These are phyloP conservation scores for Monilinia fructicola DNA, from an alignment of 2,329 filamentous ascomycete species.

Conservation along the genomic window DNA sequence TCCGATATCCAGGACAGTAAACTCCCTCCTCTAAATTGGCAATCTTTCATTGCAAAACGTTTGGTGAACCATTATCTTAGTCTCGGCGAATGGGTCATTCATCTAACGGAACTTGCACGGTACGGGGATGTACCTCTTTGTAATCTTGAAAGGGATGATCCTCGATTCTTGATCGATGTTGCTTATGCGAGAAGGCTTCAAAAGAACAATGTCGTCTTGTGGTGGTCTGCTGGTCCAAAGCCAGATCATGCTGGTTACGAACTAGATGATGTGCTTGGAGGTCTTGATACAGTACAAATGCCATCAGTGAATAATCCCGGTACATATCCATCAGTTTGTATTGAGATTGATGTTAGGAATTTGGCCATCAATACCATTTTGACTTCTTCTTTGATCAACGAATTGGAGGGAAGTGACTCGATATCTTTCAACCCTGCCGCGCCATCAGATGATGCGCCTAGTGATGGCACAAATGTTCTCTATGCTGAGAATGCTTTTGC, in stretches of 20 bases:
- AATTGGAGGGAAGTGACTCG: conserved; percentile 86
- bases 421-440: conserved; percentile 79
- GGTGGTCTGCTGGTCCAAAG: conserved; percentile 87
- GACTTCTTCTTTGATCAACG: conserved; percentile 94
- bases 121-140: conserved; percentile 95
- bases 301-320: conserved; percentile 90
- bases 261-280: conserved; percentile 80
- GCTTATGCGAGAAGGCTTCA: conserved; percentile 89
- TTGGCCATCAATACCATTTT: conserved; percentile 97
- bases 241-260: conserved; percentile 97
- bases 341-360: conserved; percentile 91
- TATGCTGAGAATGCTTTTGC: conserved; percentile 89
- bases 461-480: conserved; percentile 66
- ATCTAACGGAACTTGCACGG: conserved; percentile 81
- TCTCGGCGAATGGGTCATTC: conserved; percentile 87
- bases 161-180: conserved; percentile 91
- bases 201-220: conserved; percentile 88
- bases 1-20: conserved; percentile 83
- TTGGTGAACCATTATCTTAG: conserved; percentile 88
- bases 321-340: conserved; percentile 93
- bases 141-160: conserved; percentile 92
- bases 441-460: conserved; percentile 56
- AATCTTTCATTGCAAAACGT: conserved; percentile 80
- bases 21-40: conserved; percentile 90
- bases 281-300: conserved; percentile 86